These are phyloP conservation scores for Pouteria campechiana DNA, from an alignment of 179 eudicot species.

Conservation along the genomic window DNA sequence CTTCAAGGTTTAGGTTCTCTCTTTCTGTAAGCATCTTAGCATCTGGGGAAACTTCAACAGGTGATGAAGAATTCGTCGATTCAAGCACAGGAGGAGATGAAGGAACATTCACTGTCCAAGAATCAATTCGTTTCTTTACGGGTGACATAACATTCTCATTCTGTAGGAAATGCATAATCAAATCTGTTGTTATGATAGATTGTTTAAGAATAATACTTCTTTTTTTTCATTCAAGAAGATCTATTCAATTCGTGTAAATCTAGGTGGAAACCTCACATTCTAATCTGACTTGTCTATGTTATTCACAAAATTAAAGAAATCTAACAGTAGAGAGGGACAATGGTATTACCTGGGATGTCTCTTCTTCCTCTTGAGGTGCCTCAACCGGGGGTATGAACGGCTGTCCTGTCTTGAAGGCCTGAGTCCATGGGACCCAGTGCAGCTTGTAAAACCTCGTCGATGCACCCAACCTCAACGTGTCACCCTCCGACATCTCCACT, in stretches of 20 bases:
- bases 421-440: constrained; percentile 64
- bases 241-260: too few relatives aligned
- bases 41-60: constrained; percentile 9
- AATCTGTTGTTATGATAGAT: too few relatives aligned
- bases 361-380: constrained; percentile 16
- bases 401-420: constrained; percentile 44
- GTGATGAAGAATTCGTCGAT: constrained; percentile 5
- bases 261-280: too few relatives aligned
- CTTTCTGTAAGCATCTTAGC: too few relatives aligned
- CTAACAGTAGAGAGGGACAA: too few relatives aligned
- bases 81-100: constrained; percentile 4
- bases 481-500: constrained; percentile 49
- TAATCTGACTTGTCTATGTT: too few relatives aligned
- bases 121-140: constrained; percentile 5
- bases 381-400: constrained; percentile 59
- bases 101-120: background rate
- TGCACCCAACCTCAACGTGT: constrained; percentile 55
- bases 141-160: constrained; percentile 11
- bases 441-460: constrained; percentile 78
- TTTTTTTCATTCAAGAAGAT: too few relatives aligned
- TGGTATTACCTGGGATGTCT: too few relatives aligned
- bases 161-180: too few relatives aligned
- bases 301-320: too few relatives aligned
- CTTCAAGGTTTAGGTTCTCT: too few relatives aligned
- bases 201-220: too few relatives aligned